Base-by-base conservation (phyloP, 495 filamentous ascomycete genomes). In the Aspergillus saccharolyticus region DNA sequence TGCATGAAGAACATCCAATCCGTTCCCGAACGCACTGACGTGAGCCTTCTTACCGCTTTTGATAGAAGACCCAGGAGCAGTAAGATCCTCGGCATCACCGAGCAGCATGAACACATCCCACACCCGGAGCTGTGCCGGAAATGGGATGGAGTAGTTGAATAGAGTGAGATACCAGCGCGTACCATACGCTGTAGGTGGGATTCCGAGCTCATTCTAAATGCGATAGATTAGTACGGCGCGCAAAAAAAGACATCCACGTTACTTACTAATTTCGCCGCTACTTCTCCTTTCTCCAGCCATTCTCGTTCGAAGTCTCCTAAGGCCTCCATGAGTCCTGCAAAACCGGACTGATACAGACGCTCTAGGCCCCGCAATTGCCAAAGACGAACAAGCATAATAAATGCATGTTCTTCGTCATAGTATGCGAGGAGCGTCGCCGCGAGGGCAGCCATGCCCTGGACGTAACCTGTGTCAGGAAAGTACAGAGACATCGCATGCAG, bases 61-160 rank as follows among this genome's bases (percentile, higher is more conserved):
- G 49, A 71, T 67, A 44, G 83, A 82, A 12, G 74, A 68, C 8
- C 48, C 20, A 10, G 60, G 24, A 3, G 62, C 43, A 20, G 60
- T 53, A 6, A 46, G 48, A 24, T 74, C 70, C 25, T 78, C 72
- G 3, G 79, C 76, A 62, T 96, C 92, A 45, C 94, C 94, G 21
- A 99, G 85, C 2, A 99, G 85, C 89, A 99, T 91, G 73, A 99
- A 97, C 0, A 96, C 90, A 65, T 99, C 94, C 94, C 94, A 99
- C 5, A 99, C 89, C 48, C 94, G 87, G n/a, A 99, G 87, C 67
- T 99, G 94, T 10, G 95, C 95, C 0, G 90, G 82, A 65, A 97
- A 99, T 2, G 94, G 94, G 57, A 99, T 90, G 17, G 90, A 95
- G 61, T 97, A 88, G 73, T 97, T 97, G 79, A 99, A 99, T 6